Base-by-base conservation (phyloP, 1,139 yeast species). In the Candida sp. region DNA sequence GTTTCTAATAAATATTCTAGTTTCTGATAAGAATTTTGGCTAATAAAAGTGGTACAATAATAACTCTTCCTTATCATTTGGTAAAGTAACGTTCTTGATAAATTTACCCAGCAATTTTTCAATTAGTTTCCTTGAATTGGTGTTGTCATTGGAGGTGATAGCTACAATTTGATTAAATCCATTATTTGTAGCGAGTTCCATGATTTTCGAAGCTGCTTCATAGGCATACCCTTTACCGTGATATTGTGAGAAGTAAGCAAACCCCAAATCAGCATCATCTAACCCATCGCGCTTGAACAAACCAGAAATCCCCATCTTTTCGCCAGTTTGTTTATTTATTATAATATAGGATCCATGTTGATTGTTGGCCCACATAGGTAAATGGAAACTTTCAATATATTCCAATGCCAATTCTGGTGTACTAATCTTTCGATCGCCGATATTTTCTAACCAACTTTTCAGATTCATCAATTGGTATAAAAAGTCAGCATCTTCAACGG, bases 161-260 rank as follows among this genome's bases (percentile, higher is more conserved):
- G 34, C 39, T 4, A 29, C 33, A 19, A 29, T 27, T 11, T 37
- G 22, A 5, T 6, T 21, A 32, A 37, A 27, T 5, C 34, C 39
- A 37, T 37, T 37, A 5, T 2, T 12, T 19, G 5, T 15, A 7
- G 39, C 39, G 22, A 37, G 21, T 21, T 27, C 25, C 5, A 37
- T 5, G 5, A 37, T 22, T 30, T 27, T 37, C 5, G 23, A 7
- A 4, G 25, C 33, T 19, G 39, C 39, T 29, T 37, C 39, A 15
- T 27, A 37, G 22, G 22, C 39, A 27, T 37, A 37, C n/a, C 39
- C 39, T n/a, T 37, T 15, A 8, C 15, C 15, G 8, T 37, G 39
- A 21, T 25, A 21, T n/a, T 12, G 22, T 9, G 25, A 15, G 2
- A 37, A 29, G 21, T 27, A 37, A 7, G 39, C 39, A 37, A 37